phyloP scores from a whole-genome alignment of 768 basidiomycete genomes.

The Boletus edulis region DNA sequence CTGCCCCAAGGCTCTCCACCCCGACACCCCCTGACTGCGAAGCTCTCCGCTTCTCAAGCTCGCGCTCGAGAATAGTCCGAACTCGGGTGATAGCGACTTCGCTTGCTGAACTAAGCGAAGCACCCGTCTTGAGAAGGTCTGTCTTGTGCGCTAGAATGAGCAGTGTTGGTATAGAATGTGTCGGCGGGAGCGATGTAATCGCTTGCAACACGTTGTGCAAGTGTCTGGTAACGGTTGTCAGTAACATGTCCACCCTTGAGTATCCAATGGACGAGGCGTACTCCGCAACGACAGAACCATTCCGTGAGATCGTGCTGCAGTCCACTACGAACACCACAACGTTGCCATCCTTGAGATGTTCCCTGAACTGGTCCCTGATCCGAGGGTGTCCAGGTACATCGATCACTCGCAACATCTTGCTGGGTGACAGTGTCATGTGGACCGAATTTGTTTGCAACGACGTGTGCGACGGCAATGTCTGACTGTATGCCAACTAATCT shows the following conservation, averaged over 20 bases:
- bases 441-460: conserved; percentile 74
- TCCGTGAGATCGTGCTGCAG: conserved; percentile 73
- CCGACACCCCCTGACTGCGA: conserved; percentile 65
- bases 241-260: background rate
- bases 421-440: conserved; percentile 40
- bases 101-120: conserved; percentile 32
- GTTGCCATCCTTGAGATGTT: conserved; percentile 60
- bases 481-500: conserved; percentile 60
- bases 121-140: conserved; percentile 58
- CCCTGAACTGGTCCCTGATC: conserved; percentile 69
- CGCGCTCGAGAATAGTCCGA: conserved; percentile 76
- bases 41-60: conserved; percentile 72
- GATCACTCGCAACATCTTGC: conserved; percentile 51
- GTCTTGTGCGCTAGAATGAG: conserved; percentile 74
- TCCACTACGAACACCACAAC: conserved; percentile 79
- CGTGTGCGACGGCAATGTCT: conserved; percentile 65
- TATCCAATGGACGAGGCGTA: conserved; percentile 35
- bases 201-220: conserved; percentile 70
- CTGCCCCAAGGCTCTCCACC: conserved; percentile 71
- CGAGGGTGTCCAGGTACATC: conserved; percentile 88
- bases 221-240: conserved; percentile 45
- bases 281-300: conserved; percentile 76
- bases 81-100: conserved; percentile 70
- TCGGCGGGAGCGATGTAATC: conserved; percentile 70
- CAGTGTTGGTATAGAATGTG: conserved; percentile 56